phyloP scores from a whole-genome alignment of 164 flowering plant genomes.

The Tetracentron sinense region DNA sequence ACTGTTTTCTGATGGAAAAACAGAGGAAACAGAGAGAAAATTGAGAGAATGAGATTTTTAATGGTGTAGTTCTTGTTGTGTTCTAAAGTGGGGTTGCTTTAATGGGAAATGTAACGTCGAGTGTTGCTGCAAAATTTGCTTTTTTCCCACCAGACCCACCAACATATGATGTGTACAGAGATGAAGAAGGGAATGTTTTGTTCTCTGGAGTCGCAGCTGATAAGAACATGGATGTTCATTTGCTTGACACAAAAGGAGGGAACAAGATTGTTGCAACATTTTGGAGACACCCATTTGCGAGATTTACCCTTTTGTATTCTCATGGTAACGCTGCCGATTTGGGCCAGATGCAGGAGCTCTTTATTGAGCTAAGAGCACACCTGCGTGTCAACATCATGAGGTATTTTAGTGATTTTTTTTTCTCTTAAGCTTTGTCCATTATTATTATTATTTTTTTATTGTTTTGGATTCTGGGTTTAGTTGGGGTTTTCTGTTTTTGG shows the following conservation, averaged over 20 bases:
- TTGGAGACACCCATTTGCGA: conserved; percentile 84
- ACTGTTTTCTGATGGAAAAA: neutral
- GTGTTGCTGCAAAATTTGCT: conserved; percentile 85
- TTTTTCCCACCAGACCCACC: conserved; percentile 99
- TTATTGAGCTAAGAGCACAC: conserved; percentile 92
- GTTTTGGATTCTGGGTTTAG: neutral
- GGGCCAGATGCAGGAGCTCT: conserved; percentile 94
- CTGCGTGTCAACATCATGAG: conserved; percentile 92
- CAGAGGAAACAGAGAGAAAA: neutral
- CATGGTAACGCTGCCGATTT: conserved; percentile 98
- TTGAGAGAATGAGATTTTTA: neutral
- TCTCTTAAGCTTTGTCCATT: neutral
- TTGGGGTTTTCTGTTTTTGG: neutral
- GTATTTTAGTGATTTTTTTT: conserved; percentile 25
- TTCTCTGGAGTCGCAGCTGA: conserved; percentile 72
- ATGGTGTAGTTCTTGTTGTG: conserved; percentile 4
- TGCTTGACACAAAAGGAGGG: conserved; percentile 74
- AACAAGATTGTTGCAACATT: conserved; percentile 82
- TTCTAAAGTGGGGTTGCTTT: conserved; percentile 3
- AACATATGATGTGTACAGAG: conserved; percentile 70
- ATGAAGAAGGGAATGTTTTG: conserved; percentile 46
- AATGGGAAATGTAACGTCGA: conserved; percentile 91
- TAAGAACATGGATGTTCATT: conserved; percentile 71
- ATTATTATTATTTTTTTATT: neutral
- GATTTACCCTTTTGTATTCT: conserved; percentile 79